phyloP scores from a whole-genome alignment of 345 rosid species.

The Schrenkiella parvula region DNA sequence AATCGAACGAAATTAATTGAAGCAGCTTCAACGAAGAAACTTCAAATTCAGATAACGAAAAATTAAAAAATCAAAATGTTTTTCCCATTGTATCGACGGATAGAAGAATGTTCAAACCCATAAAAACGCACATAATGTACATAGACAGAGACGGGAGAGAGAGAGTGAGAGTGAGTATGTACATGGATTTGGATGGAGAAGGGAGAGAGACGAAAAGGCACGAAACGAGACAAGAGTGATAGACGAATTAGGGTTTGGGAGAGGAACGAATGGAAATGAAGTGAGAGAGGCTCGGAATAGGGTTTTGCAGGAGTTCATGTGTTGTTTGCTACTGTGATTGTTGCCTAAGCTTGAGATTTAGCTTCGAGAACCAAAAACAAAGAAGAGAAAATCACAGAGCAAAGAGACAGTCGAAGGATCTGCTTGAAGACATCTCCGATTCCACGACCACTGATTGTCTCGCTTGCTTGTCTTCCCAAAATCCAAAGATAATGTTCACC shows the following conservation, averaged over 20 bases:
- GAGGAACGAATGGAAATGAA: slow-evolving; percentile 22
- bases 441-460: neutral
- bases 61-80: neutral
- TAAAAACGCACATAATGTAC: neutral
- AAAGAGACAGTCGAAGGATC: neutral
- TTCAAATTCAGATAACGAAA: neutral
- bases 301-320: slow-evolving; percentile 57
- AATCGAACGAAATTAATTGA: neutral
- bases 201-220: slow-evolving; percentile 18
- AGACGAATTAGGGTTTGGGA: slow-evolving; percentile 22
- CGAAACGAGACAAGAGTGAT: slow-evolving; percentile 25
- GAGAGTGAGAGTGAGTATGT: slow-evolving; percentile 9
- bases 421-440: neutral
- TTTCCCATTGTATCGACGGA: neutral
- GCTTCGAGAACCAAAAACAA: neutral
- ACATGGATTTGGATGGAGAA: slow-evolving; percentile 24
- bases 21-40: neutral
- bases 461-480: neutral
- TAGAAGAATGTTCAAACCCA: neutral
- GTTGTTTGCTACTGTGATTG: neutral
- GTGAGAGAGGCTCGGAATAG: slow-evolving; percentile 40
- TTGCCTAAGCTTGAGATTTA: neutral
- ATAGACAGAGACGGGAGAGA: neutral
- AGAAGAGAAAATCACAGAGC: neutral
- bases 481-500: neutral